phyloP scores from a whole-genome alignment of 306 rosid genomes.

The Sophora flavescens region DNA sequence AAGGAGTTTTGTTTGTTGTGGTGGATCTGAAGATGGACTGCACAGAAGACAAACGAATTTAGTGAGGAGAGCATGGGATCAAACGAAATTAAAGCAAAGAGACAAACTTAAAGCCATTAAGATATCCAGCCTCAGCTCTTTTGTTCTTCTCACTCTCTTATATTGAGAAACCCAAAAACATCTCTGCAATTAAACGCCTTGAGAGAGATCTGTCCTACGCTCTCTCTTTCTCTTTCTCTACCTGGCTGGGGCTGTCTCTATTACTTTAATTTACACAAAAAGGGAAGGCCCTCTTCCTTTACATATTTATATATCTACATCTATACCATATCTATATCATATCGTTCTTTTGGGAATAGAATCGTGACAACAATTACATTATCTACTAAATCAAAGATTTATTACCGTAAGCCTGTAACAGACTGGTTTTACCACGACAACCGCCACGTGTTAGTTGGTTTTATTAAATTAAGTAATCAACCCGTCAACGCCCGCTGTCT shows the following conservation, averaged over 20 bases:
- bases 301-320: slow-evolving; percentile 57
- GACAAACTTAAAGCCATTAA: slow-evolving; percentile 51
- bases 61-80: slow-evolving; percentile 59
- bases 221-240: slow-evolving; percentile 27
- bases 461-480: neutral
- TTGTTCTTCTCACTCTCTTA: slow-evolving; percentile 7
- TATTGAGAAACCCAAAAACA: slow-evolving; percentile 53
- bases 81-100: slow-evolving; percentile 40
- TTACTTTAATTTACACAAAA: slow-evolving; percentile 47
- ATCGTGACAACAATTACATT: neutral
- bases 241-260: slow-evolving; percentile 31
- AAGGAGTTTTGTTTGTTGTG: slow-evolving; percentile 54
- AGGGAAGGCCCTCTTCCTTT: neutral
- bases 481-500: slow-evolving; percentile 49
- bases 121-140: slow-evolving; percentile 10
- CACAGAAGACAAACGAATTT: slow-evolving; percentile 61
- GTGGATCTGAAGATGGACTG: slow-evolving; percentile 59
- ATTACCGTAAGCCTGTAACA: neutral
- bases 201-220: slow-evolving; percentile 42
- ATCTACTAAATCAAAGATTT: neutral
- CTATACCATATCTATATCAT: neutral
- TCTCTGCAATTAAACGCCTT: slow-evolving; percentile 50
- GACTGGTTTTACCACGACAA: slow-evolving; percentile 25
- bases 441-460: slow-evolving; percentile 54
- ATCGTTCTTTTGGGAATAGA: neutral